A percentile compares a stretch with the other conserved stretches of the same genome.
phyloP scores from a whole-genome alignment of 495 filamentous ascomycete genomes.

The Aspergillus leporis region DNA sequence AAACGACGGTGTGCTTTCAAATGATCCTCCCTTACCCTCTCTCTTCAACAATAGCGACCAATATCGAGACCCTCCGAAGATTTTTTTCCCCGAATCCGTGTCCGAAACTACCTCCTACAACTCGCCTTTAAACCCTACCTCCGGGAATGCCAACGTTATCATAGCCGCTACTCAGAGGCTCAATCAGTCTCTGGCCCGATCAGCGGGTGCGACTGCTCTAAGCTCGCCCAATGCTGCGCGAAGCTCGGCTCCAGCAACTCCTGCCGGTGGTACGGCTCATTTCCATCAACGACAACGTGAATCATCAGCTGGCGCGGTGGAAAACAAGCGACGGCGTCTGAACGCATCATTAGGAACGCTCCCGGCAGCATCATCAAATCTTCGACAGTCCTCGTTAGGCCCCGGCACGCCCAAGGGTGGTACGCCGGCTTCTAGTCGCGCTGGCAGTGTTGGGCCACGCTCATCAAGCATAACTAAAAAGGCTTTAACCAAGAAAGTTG shows the following conservation, averaged over 20 bases:
- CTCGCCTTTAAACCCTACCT: conserved; percentile 43
- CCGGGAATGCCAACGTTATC: conserved; percentile 43
- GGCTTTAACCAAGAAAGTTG: conserved; percentile 61
- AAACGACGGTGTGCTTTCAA: conserved; percentile 74
- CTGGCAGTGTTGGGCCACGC: conserved; percentile 72
- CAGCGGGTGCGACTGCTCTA: conserved; percentile 21
- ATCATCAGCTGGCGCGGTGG: conserved; percentile 71
- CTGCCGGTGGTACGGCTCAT: conserved; percentile 60
- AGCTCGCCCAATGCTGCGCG: conserved; percentile 33
- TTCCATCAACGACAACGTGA: conserved; percentile 68
- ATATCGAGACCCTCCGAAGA: conserved; percentile 56
- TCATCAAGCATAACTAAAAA: conserved; percentile 56
- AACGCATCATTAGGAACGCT: conserved; percentile 64
- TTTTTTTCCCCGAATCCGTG: conserved; percentile 48
- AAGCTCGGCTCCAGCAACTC: conserved; percentile 65
- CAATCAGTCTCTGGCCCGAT: conserved; percentile 42
- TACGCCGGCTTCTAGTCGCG: conserved; percentile 61
- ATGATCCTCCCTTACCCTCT: conserved; percentile 77
- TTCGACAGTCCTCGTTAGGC: conserved; percentile 80
- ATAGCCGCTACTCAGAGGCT: conserved; percentile 47
- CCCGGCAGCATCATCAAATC: conserved; percentile 67
- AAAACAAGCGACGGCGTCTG: conserved; percentile 71
- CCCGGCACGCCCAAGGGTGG: conserved; percentile 84
- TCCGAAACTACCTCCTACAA: conserved; percentile 38
- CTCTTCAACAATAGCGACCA: conserved; percentile 63